Evolutionary conservation across 768 basidiomycete genomes (phyloP).

Genomic region (Mycena sanguinolenta): DNA sequence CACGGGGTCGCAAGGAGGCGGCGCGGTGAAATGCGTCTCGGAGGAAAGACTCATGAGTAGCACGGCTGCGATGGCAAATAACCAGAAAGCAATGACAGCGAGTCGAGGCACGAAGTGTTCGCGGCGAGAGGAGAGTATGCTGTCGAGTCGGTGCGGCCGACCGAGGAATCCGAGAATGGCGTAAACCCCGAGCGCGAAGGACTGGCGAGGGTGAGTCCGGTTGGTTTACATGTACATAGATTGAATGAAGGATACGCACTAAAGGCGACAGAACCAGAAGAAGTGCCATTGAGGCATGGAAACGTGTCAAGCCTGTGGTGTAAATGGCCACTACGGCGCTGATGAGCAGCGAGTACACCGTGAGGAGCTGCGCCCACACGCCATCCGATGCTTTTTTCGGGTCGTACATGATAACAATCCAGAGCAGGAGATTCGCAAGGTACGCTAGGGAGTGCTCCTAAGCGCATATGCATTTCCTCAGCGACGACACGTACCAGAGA

Average conservation of each 20-base stretch:
- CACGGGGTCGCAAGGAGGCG: slow-evolving; percentile 4
- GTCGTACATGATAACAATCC: slow-evolving; percentile 14
- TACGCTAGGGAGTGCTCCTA: slow-evolving; percentile 9
- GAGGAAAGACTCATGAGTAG: slow-evolving; percentile 1
- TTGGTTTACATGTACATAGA: neutral
- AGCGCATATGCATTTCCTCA: neutral
- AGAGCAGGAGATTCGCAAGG: slow-evolving; percentile 18
- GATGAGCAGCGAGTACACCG: slow-evolving; percentile 19
- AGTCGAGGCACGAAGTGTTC: slow-evolving; percentile 9
- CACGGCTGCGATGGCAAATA: neutral
- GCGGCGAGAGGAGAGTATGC: neutral
- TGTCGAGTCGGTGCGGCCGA: neutral
- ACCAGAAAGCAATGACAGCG: neutral
- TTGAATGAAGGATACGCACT: neutral
- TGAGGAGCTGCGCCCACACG: slow-evolving; percentile 23
- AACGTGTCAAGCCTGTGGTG: neutral
- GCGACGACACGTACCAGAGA: slow-evolving; percentile 13
- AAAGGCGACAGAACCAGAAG: slow-evolving; percentile 23
- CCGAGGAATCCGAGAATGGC: slow-evolving; percentile 7
- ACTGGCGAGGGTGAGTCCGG: neutral
- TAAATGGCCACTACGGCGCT: slow-evolving; percentile 3
- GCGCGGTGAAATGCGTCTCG: slow-evolving; percentile 5
- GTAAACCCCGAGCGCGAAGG: slow-evolving; percentile 11
- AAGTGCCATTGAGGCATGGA: slow-evolving; percentile 5
- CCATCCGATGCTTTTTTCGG: slow-evolving; percentile 4